Conservation (phyloP, 148 eudicot species). For the Linanthus parryae region DNA sequence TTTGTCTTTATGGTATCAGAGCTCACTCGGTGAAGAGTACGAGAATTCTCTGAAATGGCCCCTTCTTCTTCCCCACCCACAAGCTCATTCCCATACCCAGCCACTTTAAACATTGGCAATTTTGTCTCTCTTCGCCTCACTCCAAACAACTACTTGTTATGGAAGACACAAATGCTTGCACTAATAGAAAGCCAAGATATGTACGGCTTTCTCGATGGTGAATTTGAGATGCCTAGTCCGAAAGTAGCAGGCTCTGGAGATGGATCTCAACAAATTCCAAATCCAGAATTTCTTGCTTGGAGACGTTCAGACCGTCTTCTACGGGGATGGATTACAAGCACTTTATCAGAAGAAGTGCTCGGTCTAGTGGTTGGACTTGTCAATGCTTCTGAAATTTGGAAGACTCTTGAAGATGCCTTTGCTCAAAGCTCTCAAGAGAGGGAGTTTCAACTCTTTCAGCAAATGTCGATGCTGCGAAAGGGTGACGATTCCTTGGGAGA, state of each 20-base stretch:
- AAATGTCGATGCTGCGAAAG: background rate
- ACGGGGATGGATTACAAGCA: background rate
- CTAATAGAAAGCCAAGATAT: background rate
- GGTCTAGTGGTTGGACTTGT: slow-evolving; percentile 2
- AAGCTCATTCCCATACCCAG: background rate
- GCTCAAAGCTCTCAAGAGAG: background rate
- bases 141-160: slow-evolving; percentile 2
- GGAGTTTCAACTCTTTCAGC: background rate
- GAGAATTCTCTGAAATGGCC: background rate
- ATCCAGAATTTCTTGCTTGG: background rate
- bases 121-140: background rate
- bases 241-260: background rate
- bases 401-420: background rate
- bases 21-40: background rate
- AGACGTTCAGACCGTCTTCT: background rate
- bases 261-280: background rate
- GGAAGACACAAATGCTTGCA: slow-evolving; percentile 3
- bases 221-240: background rate
- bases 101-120: background rate
- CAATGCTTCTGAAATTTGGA: background rate
- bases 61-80: background rate
- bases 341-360: background rate
- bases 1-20: slow-evolving; percentile 2
- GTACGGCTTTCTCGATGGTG: slow-evolving; percentile 2
- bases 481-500: background rate